These are phyloP conservation scores for Trichoderma asperelloides DNA, from an alignment of 495 filamentous ascomycete genomes.

Conservation along the genomic window DNA sequence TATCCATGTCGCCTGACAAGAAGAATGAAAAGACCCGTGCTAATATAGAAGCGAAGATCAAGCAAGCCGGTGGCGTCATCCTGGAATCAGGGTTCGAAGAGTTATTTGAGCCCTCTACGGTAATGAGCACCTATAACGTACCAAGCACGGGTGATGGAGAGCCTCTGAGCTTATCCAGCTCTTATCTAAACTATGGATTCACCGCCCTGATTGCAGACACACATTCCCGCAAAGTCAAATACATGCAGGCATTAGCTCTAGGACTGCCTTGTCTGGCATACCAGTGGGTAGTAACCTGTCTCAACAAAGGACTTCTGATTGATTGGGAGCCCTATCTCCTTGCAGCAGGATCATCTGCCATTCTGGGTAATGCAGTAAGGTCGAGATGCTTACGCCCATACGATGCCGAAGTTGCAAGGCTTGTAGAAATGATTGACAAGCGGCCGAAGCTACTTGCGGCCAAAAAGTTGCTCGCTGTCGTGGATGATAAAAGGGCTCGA, in stretches of 20 bases:
- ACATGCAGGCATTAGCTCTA: conserved; percentile 89
- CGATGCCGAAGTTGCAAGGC: conserved; percentile 43
- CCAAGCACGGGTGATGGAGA: conserved; percentile 28
- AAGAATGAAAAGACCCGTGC: conserved; percentile 43
- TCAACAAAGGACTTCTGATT: conserved; percentile 47
- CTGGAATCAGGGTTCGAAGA: conserved; percentile 73
- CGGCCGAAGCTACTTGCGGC: conserved; percentile 56
- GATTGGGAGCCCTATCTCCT: conserved; percentile 78
- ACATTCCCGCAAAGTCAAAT: conserved; percentile 84
- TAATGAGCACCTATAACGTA: conserved; percentile 13
- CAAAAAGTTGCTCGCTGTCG: conserved; percentile 50
- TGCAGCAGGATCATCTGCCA: conserved; percentile 70
- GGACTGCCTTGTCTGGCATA: conserved; percentile 75
- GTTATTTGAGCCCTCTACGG: conserved; percentile 55
- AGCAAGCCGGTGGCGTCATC: conserved; percentile 59
- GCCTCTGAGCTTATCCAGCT: conserved; percentile 18
- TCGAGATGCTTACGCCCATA: conserved; percentile 59
- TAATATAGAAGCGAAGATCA: conserved; percentile 34
- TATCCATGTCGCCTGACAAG: conserved; percentile 50
- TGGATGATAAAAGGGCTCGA: conserved; percentile 37
- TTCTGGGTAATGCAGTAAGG: conserved; percentile 67
- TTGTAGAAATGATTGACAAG: conserved; percentile 46
- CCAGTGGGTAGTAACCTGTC: conserved; percentile 72
- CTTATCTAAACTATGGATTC: conserved; percentile 45
- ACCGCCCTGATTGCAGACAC: conserved; percentile 76